phyloP scores from a whole-genome alignment of 805 yeast species.

The Priceomyces castillae region DNA sequence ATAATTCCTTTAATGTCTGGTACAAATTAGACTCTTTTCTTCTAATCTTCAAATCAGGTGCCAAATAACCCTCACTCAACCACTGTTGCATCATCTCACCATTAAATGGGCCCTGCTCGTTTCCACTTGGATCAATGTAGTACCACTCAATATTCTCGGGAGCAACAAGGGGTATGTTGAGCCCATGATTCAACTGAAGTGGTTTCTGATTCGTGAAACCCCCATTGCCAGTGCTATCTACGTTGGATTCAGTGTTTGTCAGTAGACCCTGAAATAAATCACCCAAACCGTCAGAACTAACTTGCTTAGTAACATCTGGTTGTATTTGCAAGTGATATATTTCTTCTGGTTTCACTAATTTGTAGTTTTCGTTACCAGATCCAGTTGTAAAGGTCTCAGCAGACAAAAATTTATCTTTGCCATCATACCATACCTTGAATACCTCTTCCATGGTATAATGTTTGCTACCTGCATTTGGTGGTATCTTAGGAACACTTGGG shows the following conservation, averaged over 20 bases:
- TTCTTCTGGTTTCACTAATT: slow-evolving; percentile 27
- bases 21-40: slow-evolving; percentile 54
- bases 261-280: slow-evolving; percentile 1
- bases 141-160: slow-evolving; percentile 57
- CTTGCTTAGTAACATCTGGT: neutral
- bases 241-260: neutral
- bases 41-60: slow-evolving; percentile 51
- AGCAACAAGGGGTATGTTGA: neutral
- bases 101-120: slow-evolving; percentile 78
- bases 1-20: slow-evolving; percentile 52
- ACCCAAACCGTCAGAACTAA: neutral
- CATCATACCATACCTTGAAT: slow-evolving; percentile 48
- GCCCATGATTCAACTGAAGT: neutral
- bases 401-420: slow-evolving; percentile 22
- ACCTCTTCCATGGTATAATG: slow-evolving; percentile 52
- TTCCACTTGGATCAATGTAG: slow-evolving; percentile 68
- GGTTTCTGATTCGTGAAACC: neutral
- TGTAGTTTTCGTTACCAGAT: slow-evolving; percentile 26
- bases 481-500: slow-evolving; percentile 17
- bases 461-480: slow-evolving; percentile 40
- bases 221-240: neutral
- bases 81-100: slow-evolving; percentile 77
- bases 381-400: slow-evolving; percentile 11
- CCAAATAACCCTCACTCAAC: slow-evolving; percentile 61
- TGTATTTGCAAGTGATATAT: slow-evolving; percentile 38